Evolutionary conservation across 345 rosid species (phyloP).

Genomic region (Isatis tinctoria): DNA sequence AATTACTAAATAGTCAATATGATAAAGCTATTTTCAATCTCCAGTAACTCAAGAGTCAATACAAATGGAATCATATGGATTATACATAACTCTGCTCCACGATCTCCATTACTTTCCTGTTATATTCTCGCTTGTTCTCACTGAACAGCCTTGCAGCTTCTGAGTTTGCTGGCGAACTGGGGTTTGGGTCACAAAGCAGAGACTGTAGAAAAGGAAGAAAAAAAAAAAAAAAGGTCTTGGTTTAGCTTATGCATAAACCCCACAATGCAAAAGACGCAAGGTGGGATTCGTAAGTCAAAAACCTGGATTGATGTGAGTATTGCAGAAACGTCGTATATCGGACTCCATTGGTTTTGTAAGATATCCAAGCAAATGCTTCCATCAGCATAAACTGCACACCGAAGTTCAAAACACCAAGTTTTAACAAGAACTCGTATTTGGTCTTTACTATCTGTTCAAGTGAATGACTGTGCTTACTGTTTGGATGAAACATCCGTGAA

Average conservation of each 20-base stretch:
- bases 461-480: conserved; percentile 43
- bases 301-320: conserved; percentile 83
- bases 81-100: conserved; percentile 55
- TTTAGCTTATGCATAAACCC: conserved; percentile 6
- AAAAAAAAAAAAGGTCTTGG: background rate
- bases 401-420: background rate
- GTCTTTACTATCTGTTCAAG: background rate
- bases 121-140: conserved; percentile 56
- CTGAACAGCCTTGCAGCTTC: conserved; percentile 73
- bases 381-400: conserved; percentile 64
- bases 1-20: background rate
- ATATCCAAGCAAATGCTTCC: conserved; percentile 81
- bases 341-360: conserved; percentile 78
- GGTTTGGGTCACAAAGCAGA: conserved; percentile 73
- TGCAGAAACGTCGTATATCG: conserved; percentile 73
- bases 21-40: background rate
- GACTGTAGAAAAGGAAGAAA: conserved; percentile 32
- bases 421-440: background rate
- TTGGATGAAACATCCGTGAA: conserved; percentile 76
- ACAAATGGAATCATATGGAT: background rate
- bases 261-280: background rate
- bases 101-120: conserved; percentile 55
- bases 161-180: conserved; percentile 63
- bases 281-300: background rate
- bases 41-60: background rate